A percentile compares a stretch with the other conserved stretches of the same genome.
phyloP scores from a whole-genome alignment of 2,329 filamentous ascomycete species.

The Hortaea sp. region DNA sequence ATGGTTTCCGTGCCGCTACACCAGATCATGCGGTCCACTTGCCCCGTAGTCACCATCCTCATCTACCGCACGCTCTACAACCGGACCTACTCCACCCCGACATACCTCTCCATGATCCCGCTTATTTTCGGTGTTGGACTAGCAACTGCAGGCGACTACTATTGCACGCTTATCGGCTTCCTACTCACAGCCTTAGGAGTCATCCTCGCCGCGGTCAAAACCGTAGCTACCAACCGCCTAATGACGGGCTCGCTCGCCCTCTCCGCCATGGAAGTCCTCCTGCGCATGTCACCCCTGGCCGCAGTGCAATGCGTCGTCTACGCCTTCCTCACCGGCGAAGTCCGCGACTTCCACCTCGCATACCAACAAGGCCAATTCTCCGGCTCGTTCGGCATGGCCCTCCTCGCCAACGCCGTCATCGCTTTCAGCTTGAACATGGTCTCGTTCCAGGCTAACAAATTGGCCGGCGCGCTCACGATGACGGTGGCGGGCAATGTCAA shows the following conservation, averaged over 20 bases:
- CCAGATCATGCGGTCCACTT: constrained; percentile 53
- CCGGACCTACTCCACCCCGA: constrained; percentile 45
- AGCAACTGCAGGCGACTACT: constrained; percentile 53
- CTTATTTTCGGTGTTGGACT: constrained; percentile 50
- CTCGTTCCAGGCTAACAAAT: constrained; percentile 30
- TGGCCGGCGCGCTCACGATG: constrained; percentile 28
- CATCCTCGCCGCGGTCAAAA: constrained; percentile 38
- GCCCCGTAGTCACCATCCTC: constrained; percentile 50
- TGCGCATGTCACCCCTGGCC: constrained; percentile 54
- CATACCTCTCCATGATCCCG: constrained; percentile 50
- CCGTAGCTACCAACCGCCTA: constrained; percentile 52
- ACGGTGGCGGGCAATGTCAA: constrained; percentile 29
- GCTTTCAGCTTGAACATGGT: constrained; percentile 28
- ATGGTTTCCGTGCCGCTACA: constrained; percentile 55
- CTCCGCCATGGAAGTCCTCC: constrained; percentile 48
- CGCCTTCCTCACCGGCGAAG: constrained; percentile 44
- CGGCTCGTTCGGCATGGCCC: constrained; percentile 11
- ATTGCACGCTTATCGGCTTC: constrained; percentile 46
- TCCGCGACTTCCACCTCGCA: constrained; percentile 12
- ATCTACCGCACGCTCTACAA: constrained; percentile 49
- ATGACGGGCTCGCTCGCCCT: constrained; percentile 53
- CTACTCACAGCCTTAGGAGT: constrained; percentile 28
- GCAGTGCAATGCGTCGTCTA: constrained; percentile 46
- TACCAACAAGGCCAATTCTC: constrained; percentile 16
- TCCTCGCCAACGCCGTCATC: constrained; percentile 24